Evolutionary conservation across 768 basidiomycete genomes (phyloP).

Genomic region (Cystofilobasidium capitatum): DNA sequence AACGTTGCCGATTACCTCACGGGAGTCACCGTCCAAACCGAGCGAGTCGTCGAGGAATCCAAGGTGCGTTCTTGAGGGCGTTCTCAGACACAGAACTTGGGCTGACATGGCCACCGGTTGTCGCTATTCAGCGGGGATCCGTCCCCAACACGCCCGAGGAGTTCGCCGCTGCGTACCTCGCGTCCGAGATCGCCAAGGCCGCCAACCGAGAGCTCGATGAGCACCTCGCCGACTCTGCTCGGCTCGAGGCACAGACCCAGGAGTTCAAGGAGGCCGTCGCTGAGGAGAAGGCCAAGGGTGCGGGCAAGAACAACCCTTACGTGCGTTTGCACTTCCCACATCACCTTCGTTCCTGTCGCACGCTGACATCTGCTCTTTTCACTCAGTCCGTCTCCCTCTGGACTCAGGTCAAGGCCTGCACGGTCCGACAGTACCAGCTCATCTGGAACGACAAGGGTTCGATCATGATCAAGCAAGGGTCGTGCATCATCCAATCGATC

Average conservation of each 20-base stretch:
- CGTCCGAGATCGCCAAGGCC: constrained; percentile 45
- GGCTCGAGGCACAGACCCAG: constrained; percentile 53
- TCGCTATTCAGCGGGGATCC: constrained; percentile 40
- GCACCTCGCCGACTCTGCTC: constrained; percentile 47
- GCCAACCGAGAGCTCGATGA: constrained; percentile 47
- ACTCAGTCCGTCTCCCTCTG: constrained; percentile 41
- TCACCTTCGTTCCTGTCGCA: background rate
- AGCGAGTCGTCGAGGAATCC: constrained; percentile 59
- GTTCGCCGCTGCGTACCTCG: constrained; percentile 55
- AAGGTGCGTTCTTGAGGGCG: constrained; percentile 2
- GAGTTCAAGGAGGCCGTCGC: constrained; percentile 66
- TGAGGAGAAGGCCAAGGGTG: constrained; percentile 66
- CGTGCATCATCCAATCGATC: constrained; percentile 48
- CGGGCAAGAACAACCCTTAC: constrained; percentile 67
- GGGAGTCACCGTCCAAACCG: constrained; percentile 60
- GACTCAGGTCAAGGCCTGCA: constrained; percentile 62
- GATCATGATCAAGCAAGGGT: constrained; percentile 44
- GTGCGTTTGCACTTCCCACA: background rate
- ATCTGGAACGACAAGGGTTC: constrained; percentile 59
- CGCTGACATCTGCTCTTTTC: background rate
- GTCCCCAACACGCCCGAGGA: constrained; percentile 50
- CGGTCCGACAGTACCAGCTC: constrained; percentile 60
- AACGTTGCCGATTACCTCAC: constrained; percentile 48
- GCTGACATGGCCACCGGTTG: constrained; percentile 50
- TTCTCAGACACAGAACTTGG: constrained; percentile 32